Evolutionary conservation across 164 flowering plant genomes (phyloP), one percentile per base, ranked within the genome.

Genomic region (Dillenia turbinata): DNA sequence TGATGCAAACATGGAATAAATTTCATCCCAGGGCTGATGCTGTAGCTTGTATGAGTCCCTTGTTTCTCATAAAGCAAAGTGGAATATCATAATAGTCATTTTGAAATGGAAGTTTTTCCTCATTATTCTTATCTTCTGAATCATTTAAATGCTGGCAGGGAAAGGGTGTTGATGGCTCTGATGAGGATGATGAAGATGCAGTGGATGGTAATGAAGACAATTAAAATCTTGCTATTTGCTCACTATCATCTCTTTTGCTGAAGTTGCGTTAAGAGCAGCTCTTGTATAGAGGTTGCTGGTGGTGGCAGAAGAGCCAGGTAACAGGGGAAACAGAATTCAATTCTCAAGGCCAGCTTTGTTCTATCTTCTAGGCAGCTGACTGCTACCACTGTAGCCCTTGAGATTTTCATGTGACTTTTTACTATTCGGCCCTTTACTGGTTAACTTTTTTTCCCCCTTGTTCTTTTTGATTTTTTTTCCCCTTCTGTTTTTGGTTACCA

Each of bases 141-240:
- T 48, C 40, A 19, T 63, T 54, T 19, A n/a, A 49, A 1, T 40
- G 7, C 7, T 63, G 60, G 17, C 69, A 76, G 77, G 81, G 70
- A 49, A 77, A 79, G 47, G 79, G 54, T 13, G 72, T 53, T 46
- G 78, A 76, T 64, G 80, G 72, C 61, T 73, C 75, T 50, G 85
- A 78, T 3, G 85, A 78, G 9, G 85, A 81, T n/a, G 82, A 76
- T 1, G 79, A 72, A 9, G 79, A 76, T 5, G 75, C 69, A 1
- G 85, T 65, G 8, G 77, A 71, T 17, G 79, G 70, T 14, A 77
- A 79, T 12, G 78, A 69, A 5, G 71, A 70, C 56, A 61, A 65
- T 47, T 74, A 44, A 77, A 59, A 5, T 62, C 10, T 43, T 15
- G 59, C 5, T 49, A n/a, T 52, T 11, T 10, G 13, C 12, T 24